phyloP scores from a whole-genome alignment of 1,284 basidiomycete genomes.

The Microbotryum lychnidis-dioicae region DNA sequence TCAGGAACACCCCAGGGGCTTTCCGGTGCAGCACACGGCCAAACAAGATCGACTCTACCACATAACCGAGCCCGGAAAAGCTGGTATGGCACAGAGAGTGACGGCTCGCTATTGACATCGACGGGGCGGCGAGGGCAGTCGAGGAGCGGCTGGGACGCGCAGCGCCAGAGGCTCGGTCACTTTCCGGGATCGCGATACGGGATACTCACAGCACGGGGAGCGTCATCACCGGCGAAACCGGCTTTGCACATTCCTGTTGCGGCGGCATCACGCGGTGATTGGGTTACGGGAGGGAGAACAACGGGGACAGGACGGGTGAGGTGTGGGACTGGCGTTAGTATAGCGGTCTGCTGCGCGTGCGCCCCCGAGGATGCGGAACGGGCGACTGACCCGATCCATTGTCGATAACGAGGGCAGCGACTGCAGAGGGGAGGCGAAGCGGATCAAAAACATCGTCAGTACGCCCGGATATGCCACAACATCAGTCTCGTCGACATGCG shows the following conservation, averaged over 20 bases:
- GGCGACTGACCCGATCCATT: constrained; percentile 31
- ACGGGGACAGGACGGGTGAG: not conserved
- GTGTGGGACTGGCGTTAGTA: not conserved
- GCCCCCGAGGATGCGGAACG: not conserved
- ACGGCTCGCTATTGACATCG: no score
- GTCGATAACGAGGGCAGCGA: constrained; percentile 40
- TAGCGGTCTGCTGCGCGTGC: not conserved
- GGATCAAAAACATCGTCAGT: not conserved
- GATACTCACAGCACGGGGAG: constrained; percentile 56
- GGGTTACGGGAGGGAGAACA: not conserved
- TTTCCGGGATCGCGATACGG: not conserved
- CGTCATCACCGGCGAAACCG: constrained; percentile 72
- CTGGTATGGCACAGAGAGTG: no score
- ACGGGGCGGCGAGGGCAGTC: no score
- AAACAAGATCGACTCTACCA: no score
- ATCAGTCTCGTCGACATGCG: not conserved
- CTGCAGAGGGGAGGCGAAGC: constrained; percentile 19
- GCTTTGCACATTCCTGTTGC: constrained; percentile 75
- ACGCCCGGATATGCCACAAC: constrained; percentile 6
- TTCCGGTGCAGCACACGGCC: no score
- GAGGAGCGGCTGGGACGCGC: no score
- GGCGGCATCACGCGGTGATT: constrained; percentile 39
- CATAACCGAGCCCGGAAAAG: no score
- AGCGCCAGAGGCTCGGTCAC: no score
- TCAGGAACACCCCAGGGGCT: no score